Evolutionary conservation across 345 rosid genomes (phyloP).

Genomic region (Citrus australasica): DNA sequence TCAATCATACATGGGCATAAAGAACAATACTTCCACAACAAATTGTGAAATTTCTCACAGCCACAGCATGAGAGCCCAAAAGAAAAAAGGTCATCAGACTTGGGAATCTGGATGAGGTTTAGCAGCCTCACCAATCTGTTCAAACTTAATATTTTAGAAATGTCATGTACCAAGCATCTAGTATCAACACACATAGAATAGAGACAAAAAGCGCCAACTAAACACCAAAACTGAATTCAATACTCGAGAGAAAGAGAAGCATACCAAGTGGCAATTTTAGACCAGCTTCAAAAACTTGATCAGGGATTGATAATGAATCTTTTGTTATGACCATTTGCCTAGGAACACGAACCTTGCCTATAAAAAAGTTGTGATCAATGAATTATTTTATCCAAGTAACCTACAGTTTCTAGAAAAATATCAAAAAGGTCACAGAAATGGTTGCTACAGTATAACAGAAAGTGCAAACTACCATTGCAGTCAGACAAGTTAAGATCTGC

Average conservation of each 20-base stretch:
- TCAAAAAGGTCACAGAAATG: neutral
- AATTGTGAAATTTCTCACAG: neutral
- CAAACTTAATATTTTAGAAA: neutral
- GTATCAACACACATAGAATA: neutral
- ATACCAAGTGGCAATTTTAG: conserved; percentile 79
- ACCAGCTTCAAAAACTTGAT: conserved; percentile 58
- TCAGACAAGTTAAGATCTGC: conserved; percentile 66
- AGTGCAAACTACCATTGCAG: conserved; percentile 40
- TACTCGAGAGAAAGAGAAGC: neutral
- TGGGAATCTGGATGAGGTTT: neutral
- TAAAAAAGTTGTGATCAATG: conserved; percentile 21
- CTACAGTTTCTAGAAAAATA: neutral
- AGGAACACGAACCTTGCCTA: conserved; percentile 74
- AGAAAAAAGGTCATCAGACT: neutral
- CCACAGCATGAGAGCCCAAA: neutral
- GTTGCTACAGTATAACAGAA: neutral
- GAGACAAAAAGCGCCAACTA: neutral
- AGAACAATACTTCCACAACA: neutral
- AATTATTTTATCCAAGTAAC: conserved; percentile 1
- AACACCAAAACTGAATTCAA: neutral
- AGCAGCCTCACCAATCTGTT: neutral
- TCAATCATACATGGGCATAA: neutral
- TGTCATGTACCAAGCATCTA: neutral
- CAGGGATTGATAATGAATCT: conserved; percentile 57
- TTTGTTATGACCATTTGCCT: conserved; percentile 67